Evolutionary conservation across 768 basidiomycete species (phyloP), one percentile per base, ranked within the genome.

Genomic region (Terana coerulea): DNA sequence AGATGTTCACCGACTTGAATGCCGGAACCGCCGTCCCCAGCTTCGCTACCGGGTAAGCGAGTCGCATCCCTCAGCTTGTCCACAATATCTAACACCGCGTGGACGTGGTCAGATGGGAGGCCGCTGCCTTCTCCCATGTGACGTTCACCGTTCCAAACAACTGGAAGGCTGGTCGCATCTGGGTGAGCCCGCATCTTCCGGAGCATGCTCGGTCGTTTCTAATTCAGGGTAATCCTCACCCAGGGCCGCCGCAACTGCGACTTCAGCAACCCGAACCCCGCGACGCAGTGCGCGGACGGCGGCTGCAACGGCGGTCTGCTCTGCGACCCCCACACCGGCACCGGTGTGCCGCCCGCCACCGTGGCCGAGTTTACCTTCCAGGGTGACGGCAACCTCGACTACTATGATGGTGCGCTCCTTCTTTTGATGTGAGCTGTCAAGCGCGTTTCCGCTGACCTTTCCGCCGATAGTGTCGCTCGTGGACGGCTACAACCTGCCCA

Each of bases 271-370:
- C 64, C 66, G 29, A 65, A 67, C 31, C 64, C 65, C 29, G 68
- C 70, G 9, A 60, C 63, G 24, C 61, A 67, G 14, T 74, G 73
- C 55, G 36, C 63, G 1, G 67, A 66, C 21, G 73, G 74, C n/a
- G 71, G 71, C 22, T 72, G 72, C 59, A 72, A 68, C 36, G 69
- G 73, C 40, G 73, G 73, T 33, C 60, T 74, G 0, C 42, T 61
- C 19, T 74, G 72, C 47, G 67, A 71, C 54, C 53, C 64, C 11
- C 49, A 58, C 54, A 67, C 64, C 12, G 73, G 73, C 5, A 74
- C 72, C 0, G 69, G 68, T 44, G 66, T 69, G 10, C 67, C 69
- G 17, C 70, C 69, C 2, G 69, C 64, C 11, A 65, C 67, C 7
- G 53, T 71, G 15, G 69, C 69, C n/a, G 69, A 69, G 59, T 72